Base-by-base conservation (phyloP, 2,329 filamentous ascomycete species). In the Helminthosporium solani region DNA sequence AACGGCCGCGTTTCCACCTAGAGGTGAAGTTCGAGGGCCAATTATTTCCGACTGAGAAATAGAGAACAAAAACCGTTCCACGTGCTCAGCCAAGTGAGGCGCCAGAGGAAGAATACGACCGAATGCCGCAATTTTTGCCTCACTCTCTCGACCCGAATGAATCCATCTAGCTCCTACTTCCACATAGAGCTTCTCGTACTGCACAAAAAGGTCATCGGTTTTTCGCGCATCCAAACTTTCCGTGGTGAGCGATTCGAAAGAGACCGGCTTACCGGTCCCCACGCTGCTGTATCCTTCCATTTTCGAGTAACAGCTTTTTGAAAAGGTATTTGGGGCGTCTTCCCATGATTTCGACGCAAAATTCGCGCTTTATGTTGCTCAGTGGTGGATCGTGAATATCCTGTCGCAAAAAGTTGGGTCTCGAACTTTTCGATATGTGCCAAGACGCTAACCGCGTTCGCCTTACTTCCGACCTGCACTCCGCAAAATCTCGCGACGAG, bases 91-190 rank as follows among this genome's bases (percentile, higher is more conserved):
- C 34, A 97, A 77, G 64, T 92, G 83, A 40, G 90, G 87, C 55
- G 88, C 87, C 75, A 94, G 85, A 15, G 90, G 88, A 58, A 96
- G 70, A 52, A 96, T 78, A 61, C 87, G 81, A 50, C 88, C 86
- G 73, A 96, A 87, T 25, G 88, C 86, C 45, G 85, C 79, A 53
- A 92, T 78, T 56, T 67, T 67, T 7, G 56, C 65, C 48, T 58
- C 61, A 27, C 66, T 68, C 33, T 61, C 50, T 30, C 52, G 58
- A 47, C 56, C 73, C 59, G 65, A 74, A 68, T 61, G 75, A 35
- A 87, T 75, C 90, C 90, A 95, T 75, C 87, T 78, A 51, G 90
- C 87, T 70, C 87, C 89, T 40, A 95, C 77, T 70, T 96, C 91
- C 58, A 89, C 82, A 61, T 94, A 88, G 33, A 91, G 73, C 51